Evolutionary conservation across 148 eudicot species (phyloP), one percentile per base, ranked within the genome.

Genomic region (Arctostaphylos glauca): DNA sequence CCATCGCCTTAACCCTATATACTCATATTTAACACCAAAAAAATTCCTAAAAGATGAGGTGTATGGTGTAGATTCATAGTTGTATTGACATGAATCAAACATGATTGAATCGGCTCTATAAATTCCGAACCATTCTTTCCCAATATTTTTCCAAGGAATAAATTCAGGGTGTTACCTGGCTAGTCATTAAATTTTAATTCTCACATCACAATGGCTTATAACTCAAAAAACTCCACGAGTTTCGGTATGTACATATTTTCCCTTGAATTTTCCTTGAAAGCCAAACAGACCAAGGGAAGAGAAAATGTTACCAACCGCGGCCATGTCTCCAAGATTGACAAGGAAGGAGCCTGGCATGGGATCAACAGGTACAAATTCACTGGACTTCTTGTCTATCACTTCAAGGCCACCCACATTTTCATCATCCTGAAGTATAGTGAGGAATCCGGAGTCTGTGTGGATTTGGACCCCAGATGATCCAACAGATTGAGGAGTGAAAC

Each of bases 401-500:
- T 94, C 95, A 49, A 94, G 92, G 13, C 98, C 98, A 4, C 91
- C 90, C 2, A 91, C 89, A 25, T 75, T 85, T 52, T 94, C 95
- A 84, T 92, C 98, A 54, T 92, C 95, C 77, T 92, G 93, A 46
- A 94, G 88, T 38, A 92, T 83, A 5, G 95, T 91, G 2, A 94
- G 91, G n/a, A 94, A 94, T 21, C 91, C 95, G 46, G 91, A 83
- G 82, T 91, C 98, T 16, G 98, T 87, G 81, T 94, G 98, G 19
- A 89, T 89, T 47, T 87, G 88, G 5, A 93, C 93, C 7, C 94
- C 93, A 0, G 77, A 53, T 44, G 87, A 79, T 46, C 94, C 94
- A 8, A 89, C 13, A 0, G 78, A 82, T 82, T 88, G 90, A 3
- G 79, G 86, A 49, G 88, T 87, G 84, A 86, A 92, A 47, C 83